phyloP scores from a whole-genome alignment of 2,329 filamentous ascomycete species.

The Hortaea sp. region DNA sequence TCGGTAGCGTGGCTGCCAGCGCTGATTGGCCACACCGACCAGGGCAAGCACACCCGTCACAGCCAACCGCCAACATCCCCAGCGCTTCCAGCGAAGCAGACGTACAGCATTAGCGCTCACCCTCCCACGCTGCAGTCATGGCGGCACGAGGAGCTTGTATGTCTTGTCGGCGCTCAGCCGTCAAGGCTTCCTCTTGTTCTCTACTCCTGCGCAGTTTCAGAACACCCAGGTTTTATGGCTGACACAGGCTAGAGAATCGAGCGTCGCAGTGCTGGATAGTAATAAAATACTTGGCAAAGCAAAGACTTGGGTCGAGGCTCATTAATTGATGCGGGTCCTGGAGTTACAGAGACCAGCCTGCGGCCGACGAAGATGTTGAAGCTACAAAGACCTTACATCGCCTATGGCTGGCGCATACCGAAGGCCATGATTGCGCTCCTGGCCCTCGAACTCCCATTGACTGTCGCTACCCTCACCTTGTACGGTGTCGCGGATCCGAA shows the following conservation, averaged over 20 bases:
- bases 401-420: conserved; percentile 45
- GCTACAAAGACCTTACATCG: conserved; percentile 23
- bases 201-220: neutral
- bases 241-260: neutral
- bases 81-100: neutral
- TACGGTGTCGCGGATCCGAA: conserved; percentile 66
- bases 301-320: neutral
- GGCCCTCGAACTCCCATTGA: conserved; percentile 54
- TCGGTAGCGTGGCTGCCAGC: no score
- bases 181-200: neutral
- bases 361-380: neutral
- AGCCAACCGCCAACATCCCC: neutral
- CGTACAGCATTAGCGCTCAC: neutral
- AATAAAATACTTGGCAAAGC: neutral
- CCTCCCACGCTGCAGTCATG: neutral
- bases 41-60: neutral
- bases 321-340: neutral
- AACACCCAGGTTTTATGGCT: neutral
- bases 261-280: neutral
- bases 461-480: conserved; percentile 56
- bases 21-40: neutral
- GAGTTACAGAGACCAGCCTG: neutral
- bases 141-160: neutral
- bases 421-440: conserved; percentile 48
- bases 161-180: neutral